Conservation (phyloP, 2,329 filamentous ascomycete species). For the Apiospora sp. region DNA sequence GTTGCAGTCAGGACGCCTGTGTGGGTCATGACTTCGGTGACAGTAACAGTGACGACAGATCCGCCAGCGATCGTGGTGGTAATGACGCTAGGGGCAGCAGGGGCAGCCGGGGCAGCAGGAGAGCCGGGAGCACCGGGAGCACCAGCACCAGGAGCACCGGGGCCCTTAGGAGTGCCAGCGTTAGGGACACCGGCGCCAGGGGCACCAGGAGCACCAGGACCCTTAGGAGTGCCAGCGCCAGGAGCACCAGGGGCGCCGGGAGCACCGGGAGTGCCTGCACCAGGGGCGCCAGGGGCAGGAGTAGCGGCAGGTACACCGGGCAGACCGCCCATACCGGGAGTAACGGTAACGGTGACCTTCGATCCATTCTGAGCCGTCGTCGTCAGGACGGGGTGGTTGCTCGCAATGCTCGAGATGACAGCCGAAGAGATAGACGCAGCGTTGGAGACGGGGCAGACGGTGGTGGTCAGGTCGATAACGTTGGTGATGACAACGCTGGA, state of each 20-base stretch:
- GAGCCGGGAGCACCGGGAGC: background rate
- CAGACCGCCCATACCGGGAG: conserved; percentile 2
- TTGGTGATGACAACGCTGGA: conserved; percentile 39
- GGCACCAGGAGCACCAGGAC: conserved; percentile 29
- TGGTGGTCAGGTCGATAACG: conserved; percentile 40
- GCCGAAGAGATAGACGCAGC: conserved; percentile 37
- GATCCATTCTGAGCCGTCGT: conserved; percentile 26
- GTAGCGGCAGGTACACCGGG: background rate
- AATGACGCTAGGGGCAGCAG: background rate
- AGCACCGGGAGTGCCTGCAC: conserved; percentile 29
- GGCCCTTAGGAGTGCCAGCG: background rate
- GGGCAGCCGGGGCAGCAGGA: conserved; percentile 12
- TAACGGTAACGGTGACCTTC: conserved; percentile 32
- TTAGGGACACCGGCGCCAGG: background rate
- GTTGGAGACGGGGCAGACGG: conserved; percentile 40
- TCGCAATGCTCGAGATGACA: conserved; percentile 33
- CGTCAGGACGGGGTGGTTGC: conserved; percentile 16
- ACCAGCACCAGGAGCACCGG: background rate
- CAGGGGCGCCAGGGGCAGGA: conserved; percentile 20
- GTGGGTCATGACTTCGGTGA: conserved; percentile 3
- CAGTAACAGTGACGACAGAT: background rate
- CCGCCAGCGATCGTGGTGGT: conserved; percentile 16
- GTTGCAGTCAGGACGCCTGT: conserved; percentile 6
- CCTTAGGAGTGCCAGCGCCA: conserved; percentile 29
- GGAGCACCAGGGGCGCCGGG: conserved; percentile 29